Conservation (phyloP, 1,139 yeast genomes). For the Sugiyamaella grinbergsii region DNA sequence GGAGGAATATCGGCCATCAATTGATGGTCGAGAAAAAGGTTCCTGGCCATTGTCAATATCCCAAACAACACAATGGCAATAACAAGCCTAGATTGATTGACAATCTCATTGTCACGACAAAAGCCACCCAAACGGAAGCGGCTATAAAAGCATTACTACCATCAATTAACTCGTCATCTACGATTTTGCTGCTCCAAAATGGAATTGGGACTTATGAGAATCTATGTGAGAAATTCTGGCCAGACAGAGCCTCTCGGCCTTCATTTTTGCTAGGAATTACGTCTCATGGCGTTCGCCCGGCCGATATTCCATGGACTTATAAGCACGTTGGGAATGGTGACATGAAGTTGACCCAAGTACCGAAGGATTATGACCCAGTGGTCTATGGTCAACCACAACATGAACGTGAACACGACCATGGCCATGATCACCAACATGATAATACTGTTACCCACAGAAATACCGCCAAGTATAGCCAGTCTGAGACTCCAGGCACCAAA, state of each 20-base stretch:
- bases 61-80: slow-evolving; percentile 7
- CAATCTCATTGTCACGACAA: slow-evolving; percentile 63
- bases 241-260: slow-evolving; percentile 50
- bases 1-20: slow-evolving; percentile 23
- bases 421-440: too few species aligned
- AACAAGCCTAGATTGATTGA: slow-evolving; percentile 42
- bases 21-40: slow-evolving; percentile 24
- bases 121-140: slow-evolving; percentile 55
- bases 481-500: slow-evolving; percentile 3
- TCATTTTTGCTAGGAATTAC: slow-evolving; percentile 70
- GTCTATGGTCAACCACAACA: neutral
- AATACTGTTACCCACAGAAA: neutral
- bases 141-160: slow-evolving; percentile 53
- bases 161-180: slow-evolving; percentile 50
- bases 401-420: neutral
- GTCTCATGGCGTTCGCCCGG: slow-evolving; percentile 73
- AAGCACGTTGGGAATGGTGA: slow-evolving; percentile 72
- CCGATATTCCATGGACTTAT: slow-evolving; percentile 41
- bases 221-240: slow-evolving; percentile 59
- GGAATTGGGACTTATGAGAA: slow-evolving; percentile 71
- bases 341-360: slow-evolving; percentile 48
- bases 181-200: slow-evolving; percentile 70
- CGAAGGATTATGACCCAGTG: slow-evolving; percentile 16
- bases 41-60: slow-evolving; percentile 24
- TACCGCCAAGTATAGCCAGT: neutral